These are phyloP conservation scores for Dendrothele bispora DNA, from an alignment of 768 basidiomycete species.

Conservation along the genomic window DNA sequence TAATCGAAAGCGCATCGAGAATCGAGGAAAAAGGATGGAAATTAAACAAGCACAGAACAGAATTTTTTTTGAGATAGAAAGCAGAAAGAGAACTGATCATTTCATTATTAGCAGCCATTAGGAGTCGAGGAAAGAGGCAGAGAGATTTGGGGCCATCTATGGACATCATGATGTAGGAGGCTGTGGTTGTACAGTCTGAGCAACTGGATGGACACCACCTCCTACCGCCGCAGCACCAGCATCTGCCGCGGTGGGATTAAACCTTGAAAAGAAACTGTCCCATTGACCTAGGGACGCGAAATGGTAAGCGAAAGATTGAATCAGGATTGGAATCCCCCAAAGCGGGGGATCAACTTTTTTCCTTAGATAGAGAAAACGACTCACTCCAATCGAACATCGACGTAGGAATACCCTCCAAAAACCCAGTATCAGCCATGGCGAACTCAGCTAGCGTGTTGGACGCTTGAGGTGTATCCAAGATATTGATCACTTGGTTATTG, in stretches of 20 bases:
- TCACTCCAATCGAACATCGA: conserved; percentile 88
- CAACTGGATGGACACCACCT: not conserved
- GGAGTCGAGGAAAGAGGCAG: too few relatives aligned
- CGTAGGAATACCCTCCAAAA: conserved; percentile 78
- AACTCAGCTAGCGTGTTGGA: conserved; percentile 59
- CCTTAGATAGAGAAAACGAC: conserved; percentile 21
- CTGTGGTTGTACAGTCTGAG: not conserved
- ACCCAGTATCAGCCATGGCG: conserved; percentile 64
- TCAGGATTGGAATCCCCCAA: conserved; percentile 6
- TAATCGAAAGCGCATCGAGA: too few relatives aligned
- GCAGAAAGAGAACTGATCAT: too few relatives aligned
- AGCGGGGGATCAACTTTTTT: not conserved
- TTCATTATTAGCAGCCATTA: too few relatives aligned
- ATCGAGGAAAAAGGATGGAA: too few relatives aligned
- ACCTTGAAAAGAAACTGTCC: conserved; percentile 78
- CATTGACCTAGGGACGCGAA: conserved; percentile 59
- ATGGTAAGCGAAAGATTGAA: not conserved
- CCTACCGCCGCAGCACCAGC: not conserved
- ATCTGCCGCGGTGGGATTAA: conserved; percentile 28
- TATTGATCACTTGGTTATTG: conserved; percentile 73
- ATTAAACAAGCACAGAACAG: too few relatives aligned
- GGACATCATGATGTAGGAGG: not conserved
- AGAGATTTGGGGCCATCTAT: too few relatives aligned
- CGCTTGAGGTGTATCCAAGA: conserved; percentile 61
- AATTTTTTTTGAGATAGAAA: too few relatives aligned